Evolutionary conservation across 148 eudicot genomes (phyloP).

Genomic region (Arbutus unedo): DNA sequence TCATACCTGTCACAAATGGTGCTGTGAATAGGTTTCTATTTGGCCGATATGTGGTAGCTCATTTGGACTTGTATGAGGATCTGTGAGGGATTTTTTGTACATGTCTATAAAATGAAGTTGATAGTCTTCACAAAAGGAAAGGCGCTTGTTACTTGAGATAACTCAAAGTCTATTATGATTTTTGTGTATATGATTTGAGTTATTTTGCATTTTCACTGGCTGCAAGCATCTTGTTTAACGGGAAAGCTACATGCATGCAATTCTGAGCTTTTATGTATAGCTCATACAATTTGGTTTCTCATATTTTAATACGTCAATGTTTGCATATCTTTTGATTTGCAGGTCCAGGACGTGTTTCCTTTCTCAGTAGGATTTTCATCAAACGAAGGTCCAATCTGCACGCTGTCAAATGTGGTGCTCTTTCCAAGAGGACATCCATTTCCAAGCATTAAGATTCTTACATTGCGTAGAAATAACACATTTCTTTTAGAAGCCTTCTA

Average conservation of each 20-base stretch:
- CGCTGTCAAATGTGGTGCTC: slow-evolving; percentile 42
- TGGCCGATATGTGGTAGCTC: background rate
- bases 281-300: background rate
- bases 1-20: background rate
- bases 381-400: slow-evolving; percentile 49
- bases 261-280: background rate
- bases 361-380: slow-evolving; percentile 64
- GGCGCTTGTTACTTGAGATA: background rate
- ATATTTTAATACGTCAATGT: slow-evolving; percentile 7
- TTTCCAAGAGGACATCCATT: slow-evolving; percentile 74
- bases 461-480: slow-evolving; percentile 46
- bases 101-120: background rate
- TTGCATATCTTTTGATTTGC: slow-evolving; percentile 26
- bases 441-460: slow-evolving; percentile 74
- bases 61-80: background rate
- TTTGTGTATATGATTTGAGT: background rate
- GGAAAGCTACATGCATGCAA: background rate
- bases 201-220: background rate
- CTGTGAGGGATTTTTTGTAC: background rate
- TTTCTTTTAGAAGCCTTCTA: slow-evolving; percentile 69
- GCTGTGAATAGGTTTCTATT: background rate
- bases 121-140: background rate
- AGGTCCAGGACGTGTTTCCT: slow-evolving; percentile 86
- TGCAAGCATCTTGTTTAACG: background rate
- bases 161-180: background rate